Evolutionary conservation across 768 basidiomycete genomes (phyloP).

Genomic region (Kwoniella dejecticola): DNA sequence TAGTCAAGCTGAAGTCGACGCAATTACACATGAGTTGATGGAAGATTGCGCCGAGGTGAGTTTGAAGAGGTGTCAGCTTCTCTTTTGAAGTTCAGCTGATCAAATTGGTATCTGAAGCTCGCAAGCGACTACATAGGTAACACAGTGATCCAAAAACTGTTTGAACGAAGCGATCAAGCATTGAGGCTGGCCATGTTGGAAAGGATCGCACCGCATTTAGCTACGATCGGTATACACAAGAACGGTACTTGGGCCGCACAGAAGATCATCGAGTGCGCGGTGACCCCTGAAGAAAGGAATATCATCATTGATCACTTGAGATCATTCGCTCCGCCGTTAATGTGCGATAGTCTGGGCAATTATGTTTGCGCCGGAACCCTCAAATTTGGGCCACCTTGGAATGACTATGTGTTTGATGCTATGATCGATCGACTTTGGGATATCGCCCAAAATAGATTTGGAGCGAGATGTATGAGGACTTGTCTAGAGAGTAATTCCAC

Average conservation of each 20-base stretch:
- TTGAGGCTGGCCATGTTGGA: slow-evolving; percentile 90
- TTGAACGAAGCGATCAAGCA: slow-evolving; percentile 77
- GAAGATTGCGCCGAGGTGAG: slow-evolving; percentile 83
- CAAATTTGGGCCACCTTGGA: slow-evolving; percentile 82
- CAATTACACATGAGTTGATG: slow-evolving; percentile 83
- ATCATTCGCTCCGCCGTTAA: slow-evolving; percentile 87
- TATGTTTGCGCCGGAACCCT: slow-evolving; percentile 64
- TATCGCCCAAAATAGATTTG: slow-evolving; percentile 94
- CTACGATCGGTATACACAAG: slow-evolving; percentile 98
- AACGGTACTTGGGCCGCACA: slow-evolving; percentile 99
- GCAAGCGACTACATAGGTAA: slow-evolving; percentile 99
- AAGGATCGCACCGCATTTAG: slow-evolving; percentile 86
- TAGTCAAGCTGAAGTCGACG: slow-evolving; percentile 82
- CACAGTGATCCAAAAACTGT: slow-evolving; percentile 96
- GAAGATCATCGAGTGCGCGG: slow-evolving; percentile 96
- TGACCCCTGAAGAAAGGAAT: slow-evolving; percentile 79
- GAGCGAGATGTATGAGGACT: slow-evolving; percentile 95
- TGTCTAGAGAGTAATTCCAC: slow-evolving; percentile 90
- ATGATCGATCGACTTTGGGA: slow-evolving; percentile 98
- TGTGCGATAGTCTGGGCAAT: slow-evolving; percentile 70
- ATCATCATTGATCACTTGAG: slow-evolving; percentile 82
- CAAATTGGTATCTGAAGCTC: slow-evolving; percentile 57
- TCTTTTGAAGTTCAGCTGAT: background rate
- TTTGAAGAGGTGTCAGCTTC: background rate
- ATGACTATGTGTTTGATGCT: slow-evolving; percentile 96